phyloP scores from a whole-genome alignment of 1,284 basidiomycete species.

The Laetiporus sulphureus region DNA sequence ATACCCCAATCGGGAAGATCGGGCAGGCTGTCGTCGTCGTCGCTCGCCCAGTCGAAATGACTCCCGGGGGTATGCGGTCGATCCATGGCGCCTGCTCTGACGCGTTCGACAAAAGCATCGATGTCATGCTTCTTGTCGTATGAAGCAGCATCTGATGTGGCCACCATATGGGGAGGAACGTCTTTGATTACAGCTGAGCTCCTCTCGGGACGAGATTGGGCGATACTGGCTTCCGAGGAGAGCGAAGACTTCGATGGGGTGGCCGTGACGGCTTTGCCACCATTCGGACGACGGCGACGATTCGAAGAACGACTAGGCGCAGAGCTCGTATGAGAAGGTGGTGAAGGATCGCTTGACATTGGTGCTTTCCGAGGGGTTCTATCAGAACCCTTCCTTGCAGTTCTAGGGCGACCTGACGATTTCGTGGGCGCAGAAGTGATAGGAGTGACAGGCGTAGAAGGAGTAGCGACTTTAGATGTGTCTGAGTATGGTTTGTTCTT shows the following conservation, averaged over 20 bases:
- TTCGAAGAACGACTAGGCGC: constrained; percentile 14
- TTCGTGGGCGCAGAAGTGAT: constrained; percentile 6
- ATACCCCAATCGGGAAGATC: constrained; percentile 81
- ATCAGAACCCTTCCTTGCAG: constrained; percentile 3
- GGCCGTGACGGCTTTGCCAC: constrained; percentile 14
- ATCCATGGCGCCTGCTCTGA: constrained; percentile 64
- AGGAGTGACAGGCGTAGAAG: constrained; percentile 16
- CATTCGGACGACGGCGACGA: constrained; percentile 24
- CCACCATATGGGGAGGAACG: constrained; percentile 50
- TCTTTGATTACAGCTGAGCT: constrained; percentile 37
- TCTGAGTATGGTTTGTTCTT: constrained; percentile 8
- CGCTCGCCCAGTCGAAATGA: constrained; percentile 80
- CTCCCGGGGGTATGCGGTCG: constrained; percentile 66
- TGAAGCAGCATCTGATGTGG: constrained; percentile 25
- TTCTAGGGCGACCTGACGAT: constrained; percentile 14
- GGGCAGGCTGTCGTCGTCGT: constrained; percentile 75
- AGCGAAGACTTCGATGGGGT: constrained; percentile 19
- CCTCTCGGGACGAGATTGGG: constrained; percentile 14
- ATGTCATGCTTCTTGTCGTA: constrained; percentile 54
- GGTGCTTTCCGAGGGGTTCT: constrained; percentile 19
- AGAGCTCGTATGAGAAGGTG: constrained; percentile 14
- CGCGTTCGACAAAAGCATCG: constrained; percentile 64
- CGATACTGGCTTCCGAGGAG: constrained; percentile 17
- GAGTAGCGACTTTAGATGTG: constrained; percentile 16
- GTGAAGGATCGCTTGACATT: constrained; percentile 18